Percentiles rank a stretch among this genome's conserved stretches.
Conservation (phyloP, 2,329 filamentous ascomycete species). For the Massarina eburnea region DNA sequence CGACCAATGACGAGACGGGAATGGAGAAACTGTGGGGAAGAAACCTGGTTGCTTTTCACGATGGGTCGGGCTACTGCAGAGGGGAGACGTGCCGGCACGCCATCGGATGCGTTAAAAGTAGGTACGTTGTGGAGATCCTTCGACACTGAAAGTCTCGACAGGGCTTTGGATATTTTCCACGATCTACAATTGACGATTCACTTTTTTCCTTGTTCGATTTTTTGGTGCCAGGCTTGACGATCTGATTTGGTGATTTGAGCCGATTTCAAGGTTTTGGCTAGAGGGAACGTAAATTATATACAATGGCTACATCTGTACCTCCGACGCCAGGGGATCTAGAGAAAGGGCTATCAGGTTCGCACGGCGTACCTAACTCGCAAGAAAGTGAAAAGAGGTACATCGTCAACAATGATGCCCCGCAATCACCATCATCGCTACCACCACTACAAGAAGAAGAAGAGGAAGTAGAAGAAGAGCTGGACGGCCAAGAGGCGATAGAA, state of each 20-base stretch:
- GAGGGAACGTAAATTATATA: no score
- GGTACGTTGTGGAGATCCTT: not conserved
- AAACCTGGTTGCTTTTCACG: not conserved
- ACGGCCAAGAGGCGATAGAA: slow-evolving; percentile 14
- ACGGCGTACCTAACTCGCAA: not conserved
- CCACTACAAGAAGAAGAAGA: not conserved
- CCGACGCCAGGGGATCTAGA: no score
- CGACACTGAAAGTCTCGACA: not conserved
- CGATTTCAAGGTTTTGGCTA: no score
- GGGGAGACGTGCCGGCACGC: not conserved
- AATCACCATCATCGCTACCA: not conserved
- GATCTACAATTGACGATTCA: not conserved
- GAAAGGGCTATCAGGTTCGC: no score
- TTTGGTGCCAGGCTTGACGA: no score
- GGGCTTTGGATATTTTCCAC: not conserved
- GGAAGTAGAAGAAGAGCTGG: slow-evolving; percentile 2
- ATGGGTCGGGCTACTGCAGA: not conserved
- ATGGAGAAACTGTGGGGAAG: not conserved
- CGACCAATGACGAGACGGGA: not conserved
- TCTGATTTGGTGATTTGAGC: no score
- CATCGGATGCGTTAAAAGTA: not conserved
- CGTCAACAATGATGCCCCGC: not conserved
- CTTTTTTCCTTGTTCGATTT: not conserved
- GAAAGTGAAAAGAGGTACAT: not conserved
- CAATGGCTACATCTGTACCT: no score